These are phyloP conservation scores for Trifolium fragiferum DNA, from an alignment of 306 rosid genomes.

Conservation along the genomic window DNA sequence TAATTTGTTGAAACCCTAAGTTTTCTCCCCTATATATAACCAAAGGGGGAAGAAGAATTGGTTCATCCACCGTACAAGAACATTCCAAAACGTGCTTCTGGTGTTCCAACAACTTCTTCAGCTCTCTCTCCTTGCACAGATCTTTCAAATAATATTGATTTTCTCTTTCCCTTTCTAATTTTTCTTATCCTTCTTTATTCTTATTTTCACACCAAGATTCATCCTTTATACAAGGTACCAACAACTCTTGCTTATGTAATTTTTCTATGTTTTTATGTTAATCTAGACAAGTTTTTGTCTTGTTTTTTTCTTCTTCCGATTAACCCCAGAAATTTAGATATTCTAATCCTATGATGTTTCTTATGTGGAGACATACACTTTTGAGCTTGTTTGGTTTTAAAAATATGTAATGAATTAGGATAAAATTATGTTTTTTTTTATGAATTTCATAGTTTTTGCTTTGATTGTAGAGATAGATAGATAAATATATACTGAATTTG, in stretches of 20 bases:
- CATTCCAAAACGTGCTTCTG: constrained; percentile 28
- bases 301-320: constrained; percentile 11
- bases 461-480: background rate
- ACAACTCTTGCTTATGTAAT: constrained; percentile 8
- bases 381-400: constrained; percentile 1
- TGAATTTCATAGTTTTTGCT: constrained; percentile 13
- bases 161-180: background rate
- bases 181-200: background rate
- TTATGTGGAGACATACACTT: too few relatives aligned
- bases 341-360: background rate
- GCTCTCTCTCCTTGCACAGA: constrained; percentile 16
- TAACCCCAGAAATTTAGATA: constrained; percentile 20
- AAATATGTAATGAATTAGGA: constrained; percentile 16
- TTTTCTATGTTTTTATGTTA: background rate
- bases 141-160: constrained; percentile 4
- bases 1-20: constrained; percentile 37
- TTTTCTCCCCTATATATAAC: constrained; percentile 3
- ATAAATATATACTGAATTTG: background rate
- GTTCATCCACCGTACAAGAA: constrained; percentile 35
- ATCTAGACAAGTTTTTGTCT: background rate
- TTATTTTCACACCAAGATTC: constrained; percentile 34
- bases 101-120: constrained; percentile 34
- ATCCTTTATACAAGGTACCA: constrained; percentile 38
- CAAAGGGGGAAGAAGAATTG: background rate
- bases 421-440: constrained; percentile 14